Conservation (phyloP, 805 yeast species). For the Nakazawaea peltata region DNA sequence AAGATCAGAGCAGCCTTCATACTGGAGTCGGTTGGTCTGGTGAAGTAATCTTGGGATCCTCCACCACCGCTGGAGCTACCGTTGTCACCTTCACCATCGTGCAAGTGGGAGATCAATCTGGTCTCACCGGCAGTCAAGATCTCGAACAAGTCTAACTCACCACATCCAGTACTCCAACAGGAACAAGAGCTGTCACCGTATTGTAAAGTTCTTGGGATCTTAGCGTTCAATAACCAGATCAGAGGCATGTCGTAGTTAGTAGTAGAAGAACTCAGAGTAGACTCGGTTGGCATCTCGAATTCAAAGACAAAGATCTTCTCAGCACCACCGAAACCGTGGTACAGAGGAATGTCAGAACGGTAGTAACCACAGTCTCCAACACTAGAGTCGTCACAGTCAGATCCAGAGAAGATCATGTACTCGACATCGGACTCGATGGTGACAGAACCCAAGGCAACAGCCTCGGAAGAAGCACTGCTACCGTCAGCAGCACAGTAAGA, state of each 20-base stretch:
- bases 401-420: constrained; percentile 72
- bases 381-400: constrained; percentile 42
- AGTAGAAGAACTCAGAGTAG: constrained; percentile 32
- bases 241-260: constrained; percentile 95
- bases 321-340: constrained; percentile 86
- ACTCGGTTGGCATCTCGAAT: constrained; percentile 83
- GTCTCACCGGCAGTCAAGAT: constrained; percentile 68
- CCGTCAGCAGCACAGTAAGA: constrained; percentile 80
- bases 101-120: constrained; percentile 74
- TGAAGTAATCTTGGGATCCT: constrained; percentile 80
- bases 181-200: constrained; percentile 83
- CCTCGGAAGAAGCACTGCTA: constrained; percentile 56
- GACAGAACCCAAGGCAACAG: constrained; percentile 63
- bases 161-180: constrained; percentile 97
- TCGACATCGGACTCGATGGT: constrained; percentile 69
- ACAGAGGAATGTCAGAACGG: constrained; percentile 83
- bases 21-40: constrained; percentile 71
- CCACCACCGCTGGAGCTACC: constrained; percentile 66
- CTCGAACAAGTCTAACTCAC: constrained; percentile 95
- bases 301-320: constrained; percentile 86
- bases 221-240: constrained; percentile 90
- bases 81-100: constrained; percentile 68
- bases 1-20: constrained; percentile 90
- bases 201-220: constrained; percentile 93
- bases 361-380: constrained; percentile 71